Percentiles rank a stretch among this genome's conserved stretches.
Conservation (phyloP, 2,329 filamentous ascomycete species). For the Ophiognomonia clavigignenti-juglandacearum region DNA sequence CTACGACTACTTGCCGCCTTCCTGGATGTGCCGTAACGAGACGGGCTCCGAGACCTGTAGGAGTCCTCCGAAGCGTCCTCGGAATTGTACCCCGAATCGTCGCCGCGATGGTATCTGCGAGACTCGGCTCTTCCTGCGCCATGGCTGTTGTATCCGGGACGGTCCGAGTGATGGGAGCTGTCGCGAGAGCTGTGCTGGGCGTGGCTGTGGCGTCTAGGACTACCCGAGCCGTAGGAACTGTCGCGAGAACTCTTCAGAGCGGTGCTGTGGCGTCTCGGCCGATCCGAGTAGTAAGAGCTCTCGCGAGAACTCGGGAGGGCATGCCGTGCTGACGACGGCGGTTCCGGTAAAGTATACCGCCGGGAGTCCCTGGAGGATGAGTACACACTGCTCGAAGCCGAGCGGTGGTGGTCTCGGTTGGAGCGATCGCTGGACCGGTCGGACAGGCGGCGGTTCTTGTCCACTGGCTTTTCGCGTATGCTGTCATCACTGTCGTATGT, state of each 20-base stretch:
- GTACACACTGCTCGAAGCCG: background rate
- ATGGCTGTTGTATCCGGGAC: no score
- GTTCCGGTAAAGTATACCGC: background rate
- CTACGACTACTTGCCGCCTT: background rate
- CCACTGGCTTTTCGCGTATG: background rate
- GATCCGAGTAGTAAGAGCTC: background rate
- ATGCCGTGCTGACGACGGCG: background rate
- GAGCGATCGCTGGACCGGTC: background rate
- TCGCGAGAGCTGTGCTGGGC: background rate
- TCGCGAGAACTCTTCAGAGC: no score
- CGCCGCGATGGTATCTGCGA: background rate
- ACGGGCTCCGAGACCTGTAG: background rate
- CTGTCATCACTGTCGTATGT: background rate
- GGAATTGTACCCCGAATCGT: slow-evolving; percentile 7
- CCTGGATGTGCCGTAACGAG: background rate
- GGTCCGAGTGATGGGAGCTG: no score
- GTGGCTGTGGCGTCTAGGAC: no score
- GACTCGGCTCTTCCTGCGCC: background rate
- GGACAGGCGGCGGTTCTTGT: background rate
- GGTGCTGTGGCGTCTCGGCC: no score
- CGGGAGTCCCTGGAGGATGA: background rate
- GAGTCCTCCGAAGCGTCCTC: background rate
- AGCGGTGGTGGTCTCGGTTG: background rate
- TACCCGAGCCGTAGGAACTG: no score
- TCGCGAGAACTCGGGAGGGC: background rate